Evolutionary conservation across 371 early-diverging fungal genomes (phyloP), one percentile per base, ranked within the genome.

Genomic region (Mortierella sp.): DNA sequence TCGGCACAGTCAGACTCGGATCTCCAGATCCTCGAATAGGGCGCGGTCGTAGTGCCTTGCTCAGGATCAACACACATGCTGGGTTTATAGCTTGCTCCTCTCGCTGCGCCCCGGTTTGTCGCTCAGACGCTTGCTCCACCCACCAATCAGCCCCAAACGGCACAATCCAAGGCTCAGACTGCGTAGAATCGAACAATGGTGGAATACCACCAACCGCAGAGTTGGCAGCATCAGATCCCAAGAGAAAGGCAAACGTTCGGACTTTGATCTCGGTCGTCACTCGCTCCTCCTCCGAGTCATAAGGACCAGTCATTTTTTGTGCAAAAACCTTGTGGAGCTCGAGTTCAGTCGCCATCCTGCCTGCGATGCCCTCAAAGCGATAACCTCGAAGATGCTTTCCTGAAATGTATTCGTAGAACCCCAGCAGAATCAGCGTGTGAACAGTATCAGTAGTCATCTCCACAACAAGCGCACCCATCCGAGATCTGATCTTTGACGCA

Each of bases 331-430:
- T 70, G 48, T 70, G 71, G 29, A 70, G 46, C 27, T 70, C 27
- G 6, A 70, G 41, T 35, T 70, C 71, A 6, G 29, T 1, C 0
- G 44, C 48, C 46, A 70, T 70, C 29, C 71, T n/a, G 48, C 44
- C 71, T 12, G 71, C 71, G 14, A 70, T 70, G 7, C 71, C 71
- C 35, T 70, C 71, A 14, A 70, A 70, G 21, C 71, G 71, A n/a
- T 46, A 70, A 2, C 71, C 71, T n/a, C 71, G 43, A 21, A 46
- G 11, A 70, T 27, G 44, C 1, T 29, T 70, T 44, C 44, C 71
- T 12, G 71, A 29, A 10, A 12, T 46, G 10, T 70, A 70, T n/a
- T 70, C 71, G 48, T 44, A 70, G 29, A 44, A 70, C 4, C 44
- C n/a, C 27, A 70, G 46, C 6, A 70, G 41, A 0, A 70, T 44